A percentile compares a stretch with the other conserved stretches of the same genome.
Conservation (phyloP, 208 protist species). For the Trypanosoma melophagium region DNA sequence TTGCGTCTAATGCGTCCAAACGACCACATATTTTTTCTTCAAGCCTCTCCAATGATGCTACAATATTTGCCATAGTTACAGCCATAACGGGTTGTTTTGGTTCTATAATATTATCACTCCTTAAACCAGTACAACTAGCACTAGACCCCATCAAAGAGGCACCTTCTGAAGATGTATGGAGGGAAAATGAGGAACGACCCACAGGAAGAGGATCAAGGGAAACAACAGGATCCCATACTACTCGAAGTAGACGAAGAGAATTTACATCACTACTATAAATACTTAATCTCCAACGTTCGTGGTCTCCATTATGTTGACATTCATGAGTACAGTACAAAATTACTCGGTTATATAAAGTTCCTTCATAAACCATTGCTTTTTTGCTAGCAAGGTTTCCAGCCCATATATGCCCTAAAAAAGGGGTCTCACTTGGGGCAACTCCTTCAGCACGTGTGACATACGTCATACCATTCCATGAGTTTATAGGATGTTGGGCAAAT, state of each 20-base stretch:
- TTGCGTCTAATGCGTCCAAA: constrained; percentile 19
- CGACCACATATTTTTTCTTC: constrained; percentile 19
- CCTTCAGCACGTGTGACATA: constrained; percentile 54
- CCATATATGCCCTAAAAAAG: constrained; percentile 76
- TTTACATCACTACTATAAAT: constrained; percentile 48
- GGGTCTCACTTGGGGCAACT: constrained; percentile 37
- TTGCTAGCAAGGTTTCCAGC: constrained; percentile 46
- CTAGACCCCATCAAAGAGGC: constrained; percentile 44
- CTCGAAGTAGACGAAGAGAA: constrained; percentile 50
- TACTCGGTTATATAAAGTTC: constrained; percentile 46
- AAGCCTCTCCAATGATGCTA: constrained; percentile 13
- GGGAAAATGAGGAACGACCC: constrained; percentile 41
- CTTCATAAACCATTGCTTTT: constrained; percentile 58
- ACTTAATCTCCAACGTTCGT: constrained; percentile 70
- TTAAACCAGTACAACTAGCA: constrained; percentile 23
- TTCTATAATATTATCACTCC: neutral
- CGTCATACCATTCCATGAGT: constrained; percentile 74
- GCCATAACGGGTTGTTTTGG: constrained; percentile 20
- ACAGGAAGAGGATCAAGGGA: constrained; percentile 60
- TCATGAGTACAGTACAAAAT: constrained; percentile 72
- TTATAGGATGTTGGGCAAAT: constrained; percentile 54
- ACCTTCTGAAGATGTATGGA: constrained; percentile 46
- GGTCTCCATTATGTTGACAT: constrained; percentile 47
- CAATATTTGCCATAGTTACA: constrained; percentile 9
- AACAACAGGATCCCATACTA: constrained; percentile 75